Base-by-base conservation (phyloP, 2,329 filamentous ascomycete species). In the Nemania abortiva region DNA sequence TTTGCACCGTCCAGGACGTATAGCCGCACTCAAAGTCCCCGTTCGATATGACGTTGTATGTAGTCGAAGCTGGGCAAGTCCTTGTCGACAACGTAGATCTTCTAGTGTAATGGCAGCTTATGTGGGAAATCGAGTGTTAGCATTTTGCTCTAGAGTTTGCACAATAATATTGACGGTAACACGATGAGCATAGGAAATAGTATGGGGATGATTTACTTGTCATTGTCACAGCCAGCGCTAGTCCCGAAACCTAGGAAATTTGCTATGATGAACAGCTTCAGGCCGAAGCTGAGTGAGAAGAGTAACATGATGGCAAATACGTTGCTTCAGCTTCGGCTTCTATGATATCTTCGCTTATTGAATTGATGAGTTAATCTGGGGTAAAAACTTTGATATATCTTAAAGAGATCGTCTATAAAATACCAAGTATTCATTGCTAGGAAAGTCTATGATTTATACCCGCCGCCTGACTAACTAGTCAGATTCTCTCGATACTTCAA, bases 1-100 rank as follows among this genome's bases (percentile, higher is more conserved):
- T 56, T 13, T 75, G 55, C 13, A 72, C 58, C 1, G 55, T 70
- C 75, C 74, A 77, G 9, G 72, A 61, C 0, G 68, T 59, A 11
- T 73, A 3, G 5, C 73, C 71, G 45, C 67, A 72, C 37, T 75
- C 74, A 52, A 75, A 74, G 15, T 72, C 69, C 52, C 69, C 58
- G 15, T 69, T 71, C 6, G 66, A 42, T 18, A 71, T 45, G 39
- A 65, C 31, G 42, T 68, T 61, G 50, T 56, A 47, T 22, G 58
- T 29, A 20, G 53, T 50, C 3, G 55, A 15, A 9, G 55, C 45
- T 15, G 63, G 39, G 3, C 34, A 59, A 39, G 61, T 56, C 11
- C 24, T 49, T 4, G 24, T 13, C 9, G 42, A 24, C 22, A 56
- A 39, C 37, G 37, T 39, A 18, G 61, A 39, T 22, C 9, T 39